Conservation (phyloP, 371 early-diverging fungal species). For the Rhizopus stolonifer region DNA sequence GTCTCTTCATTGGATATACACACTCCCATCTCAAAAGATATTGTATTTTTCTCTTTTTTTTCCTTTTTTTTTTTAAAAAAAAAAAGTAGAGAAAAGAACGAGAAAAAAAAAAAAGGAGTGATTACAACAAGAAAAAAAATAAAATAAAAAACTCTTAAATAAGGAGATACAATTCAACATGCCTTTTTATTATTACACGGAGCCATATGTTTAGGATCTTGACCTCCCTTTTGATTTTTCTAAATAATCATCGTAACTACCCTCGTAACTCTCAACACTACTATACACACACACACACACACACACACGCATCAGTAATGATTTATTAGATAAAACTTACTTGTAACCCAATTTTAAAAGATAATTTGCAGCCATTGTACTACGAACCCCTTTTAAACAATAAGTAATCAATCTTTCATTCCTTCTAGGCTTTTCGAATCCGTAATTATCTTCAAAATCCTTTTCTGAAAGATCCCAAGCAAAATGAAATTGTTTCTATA, state of each 20-base stretch:
- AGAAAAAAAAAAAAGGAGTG: slow-evolving; percentile 9
- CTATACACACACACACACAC: too few relatives aligned
- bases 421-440: slow-evolving; percentile 50
- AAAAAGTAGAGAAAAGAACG: slow-evolving; percentile 11
- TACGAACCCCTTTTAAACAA: slow-evolving; percentile 64
- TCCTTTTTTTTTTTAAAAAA: background rate
- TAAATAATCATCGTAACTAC: slow-evolving; percentile 63
- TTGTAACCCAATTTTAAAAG: slow-evolving; percentile 47
- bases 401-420: slow-evolving; percentile 53
- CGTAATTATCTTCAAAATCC: slow-evolving; percentile 52
- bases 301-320: too few relatives aligned
- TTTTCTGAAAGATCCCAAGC: slow-evolving; percentile 49
- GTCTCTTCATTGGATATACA: slow-evolving; percentile 69
- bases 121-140: too few relatives aligned
- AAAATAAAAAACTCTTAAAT: too few relatives aligned
- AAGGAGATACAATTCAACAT: too few relatives aligned
- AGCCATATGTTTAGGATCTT: slow-evolving; percentile 9
- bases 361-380: slow-evolving; percentile 52
- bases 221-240: slow-evolving; percentile 21
- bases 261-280: slow-evolving; percentile 57
- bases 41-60: too few relatives aligned
- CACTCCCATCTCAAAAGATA: slow-evolving; percentile 50
- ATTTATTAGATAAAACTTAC: background rate
- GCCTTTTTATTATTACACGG: too few relatives aligned
- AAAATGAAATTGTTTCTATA: slow-evolving; percentile 47